A percentile compares a stretch with the other conserved stretches of the same genome.
These are phyloP conservation scores for Clitocybe nebularis DNA, from an alignment of 1,284 basidiomycete genomes.

Conservation along the genomic window DNA sequence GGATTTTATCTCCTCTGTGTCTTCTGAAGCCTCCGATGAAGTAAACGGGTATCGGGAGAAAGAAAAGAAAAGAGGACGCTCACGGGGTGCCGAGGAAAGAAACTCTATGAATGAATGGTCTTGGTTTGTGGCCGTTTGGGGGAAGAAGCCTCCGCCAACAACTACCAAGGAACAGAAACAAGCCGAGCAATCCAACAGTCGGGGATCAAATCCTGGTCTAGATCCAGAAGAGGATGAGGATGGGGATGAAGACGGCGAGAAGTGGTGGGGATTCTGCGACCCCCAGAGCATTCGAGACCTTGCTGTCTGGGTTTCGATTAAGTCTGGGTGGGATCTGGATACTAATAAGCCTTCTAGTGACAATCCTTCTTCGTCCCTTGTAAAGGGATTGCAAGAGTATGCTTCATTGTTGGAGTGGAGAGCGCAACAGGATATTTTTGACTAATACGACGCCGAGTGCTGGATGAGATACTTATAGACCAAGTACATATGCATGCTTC, in stretches of 20 bases:
- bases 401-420: conserved; percentile 48
- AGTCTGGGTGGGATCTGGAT: conserved; percentile 40
- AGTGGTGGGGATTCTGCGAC: conserved; percentile 74
- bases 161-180: no score
- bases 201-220: conserved; percentile 1
- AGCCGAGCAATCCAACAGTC: no score
- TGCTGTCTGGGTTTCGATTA: conserved; percentile 60
- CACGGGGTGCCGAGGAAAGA: conserved; percentile 44
- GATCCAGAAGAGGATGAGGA: conserved; percentile 25
- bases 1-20: conserved; percentile 31
- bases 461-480: background rate
- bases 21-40: conserved; percentile 23
- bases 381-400: conserved; percentile 45
- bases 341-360: conserved; percentile 14
- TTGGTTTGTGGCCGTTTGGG: conserved; percentile 73
- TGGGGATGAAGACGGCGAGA: conserved; percentile 35
- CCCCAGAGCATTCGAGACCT: conserved; percentile 59
- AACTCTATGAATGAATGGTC: conserved; percentile 54
- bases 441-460: conserved; percentile 2
- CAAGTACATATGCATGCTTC: no score
- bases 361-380: conserved; percentile 23
- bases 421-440: conserved; percentile 31
- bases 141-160: conserved; percentile 52
- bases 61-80: conserved; percentile 33
- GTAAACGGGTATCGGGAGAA: conserved; percentile 21